phyloP scores from a whole-genome alignment of 148 eudicot species.

The Dianthus caryophyllus region DNA sequence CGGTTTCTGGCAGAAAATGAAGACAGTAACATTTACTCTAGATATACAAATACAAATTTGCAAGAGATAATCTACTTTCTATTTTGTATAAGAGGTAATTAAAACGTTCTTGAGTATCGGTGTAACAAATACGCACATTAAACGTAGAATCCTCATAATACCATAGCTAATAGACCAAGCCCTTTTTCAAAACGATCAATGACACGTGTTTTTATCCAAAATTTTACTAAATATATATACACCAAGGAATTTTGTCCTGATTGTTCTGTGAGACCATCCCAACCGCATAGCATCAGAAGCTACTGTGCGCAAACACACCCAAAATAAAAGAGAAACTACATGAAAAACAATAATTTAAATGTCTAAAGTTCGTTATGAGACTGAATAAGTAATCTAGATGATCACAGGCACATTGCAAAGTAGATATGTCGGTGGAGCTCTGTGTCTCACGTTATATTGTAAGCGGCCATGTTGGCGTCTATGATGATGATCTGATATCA shows the following conservation, averaged over 20 bases:
- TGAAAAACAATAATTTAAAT: background rate
- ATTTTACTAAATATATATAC: slow-evolving; percentile 18
- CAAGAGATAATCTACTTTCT: no score
- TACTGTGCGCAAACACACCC: slow-evolving; percentile 2
- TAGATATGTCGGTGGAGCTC: slow-evolving; percentile 6
- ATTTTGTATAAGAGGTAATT: no score
- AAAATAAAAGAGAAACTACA: no score
- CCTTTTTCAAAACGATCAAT: background rate
- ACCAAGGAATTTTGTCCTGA: slow-evolving; percentile 19
- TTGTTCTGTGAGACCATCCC: background rate
- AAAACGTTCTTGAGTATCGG: no score
- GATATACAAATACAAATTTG: no score
- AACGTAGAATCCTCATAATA: background rate
- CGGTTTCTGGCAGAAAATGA: no score
- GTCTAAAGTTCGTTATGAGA: background rate
- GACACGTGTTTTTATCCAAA: background rate
- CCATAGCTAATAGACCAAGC: background rate
- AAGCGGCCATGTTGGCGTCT: slow-evolving; percentile 11
- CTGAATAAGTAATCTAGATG: background rate
- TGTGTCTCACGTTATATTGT: background rate
- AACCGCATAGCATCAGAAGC: slow-evolving; percentile 15
- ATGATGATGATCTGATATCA: slow-evolving; percentile 4
- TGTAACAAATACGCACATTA: no score
- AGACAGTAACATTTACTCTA: no score
- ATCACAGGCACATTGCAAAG: background rate